phyloP scores from a whole-genome alignment of 1,284 basidiomycete species.

The Leccinum variabile region DNA sequence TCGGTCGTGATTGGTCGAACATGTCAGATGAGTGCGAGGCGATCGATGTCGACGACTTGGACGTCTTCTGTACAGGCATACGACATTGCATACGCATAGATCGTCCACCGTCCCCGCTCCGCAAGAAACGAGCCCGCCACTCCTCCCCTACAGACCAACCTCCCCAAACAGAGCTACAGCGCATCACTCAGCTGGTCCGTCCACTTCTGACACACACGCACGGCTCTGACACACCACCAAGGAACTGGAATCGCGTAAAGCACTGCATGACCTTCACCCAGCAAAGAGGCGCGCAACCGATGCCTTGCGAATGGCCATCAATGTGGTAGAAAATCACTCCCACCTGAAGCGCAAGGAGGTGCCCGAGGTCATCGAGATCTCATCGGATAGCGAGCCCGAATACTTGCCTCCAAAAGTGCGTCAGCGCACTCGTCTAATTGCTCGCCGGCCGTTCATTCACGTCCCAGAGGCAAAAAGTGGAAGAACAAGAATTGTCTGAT shows the following conservation, averaged over 20 bases:
- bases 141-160: neutral
- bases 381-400: conserved; percentile 35
- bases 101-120: conserved; percentile 12
- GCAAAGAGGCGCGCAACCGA: conserved; percentile 25
- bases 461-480: conserved; percentile 25
- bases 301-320: conserved; percentile 20
- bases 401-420: conserved; percentile 25
- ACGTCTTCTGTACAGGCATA: conserved; percentile 24
- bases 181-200: conserved; percentile 27
- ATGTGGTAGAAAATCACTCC: conserved; percentile 6
- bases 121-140: conserved; percentile 15
- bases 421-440: neutral
- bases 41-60: conserved; percentile 32
- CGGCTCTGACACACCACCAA: conserved; percentile 15
- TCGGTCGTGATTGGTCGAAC: conserved; percentile 10
- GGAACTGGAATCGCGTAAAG: conserved; percentile 25
- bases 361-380: conserved; percentile 28
- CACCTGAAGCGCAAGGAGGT: conserved; percentile 29
- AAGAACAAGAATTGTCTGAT: neutral
- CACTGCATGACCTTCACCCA: conserved; percentile 13
- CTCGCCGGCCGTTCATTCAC: neutral
- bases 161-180: conserved; percentile 26
- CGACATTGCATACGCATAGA: conserved; percentile 21
- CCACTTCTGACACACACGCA: neutral
- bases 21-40: conserved; percentile 15